Evolutionary conservation across 2,329 filamentous ascomycete species (phyloP).

Genomic region (Hypoxylon sp.): DNA sequence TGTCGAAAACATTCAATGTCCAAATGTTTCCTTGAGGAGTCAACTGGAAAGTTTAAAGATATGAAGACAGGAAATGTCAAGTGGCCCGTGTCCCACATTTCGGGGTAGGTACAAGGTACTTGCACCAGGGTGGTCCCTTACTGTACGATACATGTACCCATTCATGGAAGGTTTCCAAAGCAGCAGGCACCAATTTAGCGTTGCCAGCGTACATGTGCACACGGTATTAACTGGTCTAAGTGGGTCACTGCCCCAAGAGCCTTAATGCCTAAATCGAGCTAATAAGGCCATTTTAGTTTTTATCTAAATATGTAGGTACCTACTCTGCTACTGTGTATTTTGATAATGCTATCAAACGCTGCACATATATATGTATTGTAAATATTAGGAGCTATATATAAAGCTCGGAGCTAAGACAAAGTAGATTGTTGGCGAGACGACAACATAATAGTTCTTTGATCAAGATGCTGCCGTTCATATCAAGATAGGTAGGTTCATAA

Average conservation of each 20-base stretch:
- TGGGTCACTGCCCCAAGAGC: conserved; percentile 14
- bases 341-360: not conserved
- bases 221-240: conserved; percentile 4
- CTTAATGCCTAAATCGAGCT: conserved; percentile 41
- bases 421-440: too few species aligned
- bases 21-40: conserved; percentile 27
- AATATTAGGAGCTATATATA: not conserved
- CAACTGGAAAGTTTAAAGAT: conserved; percentile 26
- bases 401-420: not conserved
- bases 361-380: not conserved
- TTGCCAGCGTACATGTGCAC: conserved; percentile 6
- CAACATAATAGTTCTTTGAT: not conserved
- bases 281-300: conserved; percentile 18
- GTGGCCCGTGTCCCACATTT: conserved; percentile 29
- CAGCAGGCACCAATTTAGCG: conserved; percentile 25
- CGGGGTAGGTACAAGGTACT: conserved; percentile 7
- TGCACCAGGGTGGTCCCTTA: conserved; percentile 10
- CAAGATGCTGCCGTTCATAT: not conserved
- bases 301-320: too few species aligned
- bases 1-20: conserved; percentile 34
- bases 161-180: conserved; percentile 6
- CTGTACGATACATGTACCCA: conserved; percentile 4
- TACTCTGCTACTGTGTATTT: not conserved
- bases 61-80: conserved; percentile 24
- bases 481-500: not conserved